These are phyloP conservation scores for Melanopsichium pennsylvanicum DNA, from an alignment of 1,284 basidiomycete genomes.

Conservation along the genomic window DNA sequence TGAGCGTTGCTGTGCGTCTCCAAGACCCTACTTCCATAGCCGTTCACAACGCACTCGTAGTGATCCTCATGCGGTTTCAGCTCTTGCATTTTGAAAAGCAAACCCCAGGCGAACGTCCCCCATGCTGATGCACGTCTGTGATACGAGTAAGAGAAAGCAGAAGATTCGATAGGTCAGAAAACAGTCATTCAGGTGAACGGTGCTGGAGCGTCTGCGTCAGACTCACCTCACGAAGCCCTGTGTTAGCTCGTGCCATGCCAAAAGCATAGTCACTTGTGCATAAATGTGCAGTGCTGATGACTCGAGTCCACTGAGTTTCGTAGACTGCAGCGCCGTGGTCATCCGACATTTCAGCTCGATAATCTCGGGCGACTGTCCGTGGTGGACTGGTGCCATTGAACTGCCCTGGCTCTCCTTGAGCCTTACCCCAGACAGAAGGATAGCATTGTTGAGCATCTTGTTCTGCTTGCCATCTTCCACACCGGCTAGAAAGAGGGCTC, in stretches of 20 bases:
- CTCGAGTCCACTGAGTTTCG: conserved; percentile 5
- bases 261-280: conserved; percentile 23
- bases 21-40: no score
- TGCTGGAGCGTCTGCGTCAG: no score
- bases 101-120: conserved; percentile 11
- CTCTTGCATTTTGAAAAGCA: conserved; percentile 5
- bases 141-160: neutral
- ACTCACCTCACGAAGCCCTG: conserved; percentile 22
- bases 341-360: neutral
- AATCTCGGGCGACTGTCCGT: neutral
- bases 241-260: conserved; percentile 40
- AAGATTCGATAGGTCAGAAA: no score
- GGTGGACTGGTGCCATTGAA: no score
- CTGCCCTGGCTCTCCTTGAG: conserved; percentile 10
- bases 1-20: neutral
- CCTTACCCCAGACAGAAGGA: conserved; percentile 14
- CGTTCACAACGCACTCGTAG: conserved; percentile 16
- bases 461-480: conserved; percentile 1
- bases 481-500: conserved; percentile 7
- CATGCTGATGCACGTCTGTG: conserved; percentile 25
- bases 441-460: conserved; percentile 3
- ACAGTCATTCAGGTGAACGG: no score
- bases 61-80: conserved; percentile 1
- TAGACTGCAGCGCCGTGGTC: neutral
- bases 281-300: conserved; percentile 3